Evolutionary conservation across 129 eudicot species (phyloP), one percentile per base, ranked within the genome.

Genomic region (Calendula officinalis): DNA sequence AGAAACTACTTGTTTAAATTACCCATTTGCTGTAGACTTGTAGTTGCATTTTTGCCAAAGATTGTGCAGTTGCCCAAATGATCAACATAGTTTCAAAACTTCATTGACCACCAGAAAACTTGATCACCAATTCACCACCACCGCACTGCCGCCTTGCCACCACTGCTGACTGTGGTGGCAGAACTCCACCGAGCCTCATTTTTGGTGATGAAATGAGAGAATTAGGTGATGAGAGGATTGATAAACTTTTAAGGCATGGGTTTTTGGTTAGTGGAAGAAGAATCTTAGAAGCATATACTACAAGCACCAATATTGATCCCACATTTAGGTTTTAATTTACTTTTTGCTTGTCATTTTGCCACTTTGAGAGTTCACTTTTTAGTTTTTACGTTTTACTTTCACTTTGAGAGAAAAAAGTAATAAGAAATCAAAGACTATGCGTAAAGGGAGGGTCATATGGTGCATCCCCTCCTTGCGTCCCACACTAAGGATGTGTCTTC

Each of bases 231-330:
- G 68, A 44, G 42, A 58, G 16, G 52, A 30, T 64, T 63, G 77
- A 16, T 53, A 12, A 70, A 64, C 59, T 45, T 70, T 41, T 60
- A 60, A 41, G 66, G 66, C 46, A 17, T 48, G 71, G 30, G 41
- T 10, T 13, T 58, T 56, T 47, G 76, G 34, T 37, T 64, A 66
- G 88, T 82, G 67, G 84, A 68, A 50, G 74, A 52, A 41, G 82
- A 51, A 79, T 83, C 80, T 82, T 60, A 66, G 10, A 48, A 66
- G 87, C 83, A 82, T 82, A 82, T 82, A 68, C 84, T 60, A 56
- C 34, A 63, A 71, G 70, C 80, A 74, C 64, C 57, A 74, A 35
- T 44, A 56, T 63, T 60, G 70, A 62, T 80, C 35, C 66, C 78
- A 70, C 30, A 50, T 64, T 5, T 59, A 36, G 17, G 13, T 33